Conservation (phyloP, 805 yeast species). For the Metschnikowia drakensbergensis region DNA sequence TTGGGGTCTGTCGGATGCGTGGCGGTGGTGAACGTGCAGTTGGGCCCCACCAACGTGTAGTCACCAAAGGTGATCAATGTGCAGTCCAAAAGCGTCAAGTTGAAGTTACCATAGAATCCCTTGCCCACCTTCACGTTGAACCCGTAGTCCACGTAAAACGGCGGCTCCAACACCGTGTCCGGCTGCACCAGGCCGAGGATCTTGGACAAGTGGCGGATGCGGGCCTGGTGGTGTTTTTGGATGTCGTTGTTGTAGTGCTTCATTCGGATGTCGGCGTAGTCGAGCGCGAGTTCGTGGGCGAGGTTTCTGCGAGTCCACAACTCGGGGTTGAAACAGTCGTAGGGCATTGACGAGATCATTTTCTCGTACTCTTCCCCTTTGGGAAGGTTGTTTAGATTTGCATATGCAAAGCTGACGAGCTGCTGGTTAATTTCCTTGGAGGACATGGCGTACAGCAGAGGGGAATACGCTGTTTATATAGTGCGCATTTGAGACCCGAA, state of each 20-base stretch:
- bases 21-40: slow-evolving; percentile 56
- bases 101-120: slow-evolving; percentile 58
- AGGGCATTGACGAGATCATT: slow-evolving; percentile 53
- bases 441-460: background rate
- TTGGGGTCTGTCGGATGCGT: slow-evolving; percentile 57
- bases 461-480: too few relatives aligned
- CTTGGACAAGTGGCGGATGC: slow-evolving; percentile 31
- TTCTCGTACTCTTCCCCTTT: slow-evolving; percentile 45
- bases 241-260: slow-evolving; percentile 28
- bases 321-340: slow-evolving; percentile 32
- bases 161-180: slow-evolving; percentile 49
- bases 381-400: slow-evolving; percentile 33
- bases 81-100: slow-evolving; percentile 52
- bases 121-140: slow-evolving; percentile 56
- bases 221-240: slow-evolving; percentile 30
- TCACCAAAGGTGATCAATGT: slow-evolving; percentile 59
- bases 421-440: slow-evolving; percentile 24
- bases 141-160: slow-evolving; percentile 65
- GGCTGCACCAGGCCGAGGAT: slow-evolving; percentile 50
- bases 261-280: slow-evolving; percentile 31
- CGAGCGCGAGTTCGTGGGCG: slow-evolving; percentile 34
- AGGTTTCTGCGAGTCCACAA: slow-evolving; percentile 26
- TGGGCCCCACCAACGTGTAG: slow-evolving; percentile 59
- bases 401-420: slow-evolving; percentile 32
- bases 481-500: too few relatives aligned